Base-by-base conservation (phyloP, 768 basidiomycete genomes). In the Leccinum uliginosum region DNA sequence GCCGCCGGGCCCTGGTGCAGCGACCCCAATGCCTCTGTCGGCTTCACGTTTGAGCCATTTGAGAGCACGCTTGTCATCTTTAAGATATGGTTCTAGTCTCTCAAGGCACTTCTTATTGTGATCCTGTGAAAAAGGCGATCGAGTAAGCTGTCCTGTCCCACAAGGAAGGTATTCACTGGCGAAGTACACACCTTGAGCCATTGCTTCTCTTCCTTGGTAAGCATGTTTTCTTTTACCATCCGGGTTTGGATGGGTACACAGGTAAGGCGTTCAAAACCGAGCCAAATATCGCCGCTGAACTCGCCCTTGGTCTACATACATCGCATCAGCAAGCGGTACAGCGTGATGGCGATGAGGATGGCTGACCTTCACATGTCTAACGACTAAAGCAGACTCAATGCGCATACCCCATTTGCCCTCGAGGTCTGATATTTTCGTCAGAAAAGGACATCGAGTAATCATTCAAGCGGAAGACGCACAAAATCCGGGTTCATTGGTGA, bases 401-500 rank as follows among this genome's bases (percentile, higher is more conserved):
- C 97, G 83, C 71, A 99, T 86, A 5, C 97, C 97, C 80, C 85
- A 98, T 60, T 82, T 79, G 14, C 86, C 85, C 51, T 86, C 85
- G 29, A 83, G 79, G 70, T 95, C 89, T 86, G 65, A 58, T 65
- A 35, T 38, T 40, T 54, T 58, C 52, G 45, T 63, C 35, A 62
- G 65, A 57, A 44, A 63, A 50, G 49, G 30, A n/a, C n/a, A 58
- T 56, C 29, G 19, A 51, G 51, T 59, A 59, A 58, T 65, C 23
- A 54, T 38, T 44, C 23, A 30, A 54, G 19, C 26, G 46, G 23
- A 12, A 55, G 32, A 80, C 88, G 70, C 67, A 91, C 88, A 96
- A 73, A 85, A 95, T 0, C 93, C 94, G 48, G 94, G 96, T 73
- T 98, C 94, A 65, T 97, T 95, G 48, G 93, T 93, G 56, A 95